A percentile compares a stretch with the other conserved stretches of the same genome.
Evolutionary conservation across 176 grass and related monocot species (phyloP).

Genomic region (Bonia amplexicaulis): DNA sequence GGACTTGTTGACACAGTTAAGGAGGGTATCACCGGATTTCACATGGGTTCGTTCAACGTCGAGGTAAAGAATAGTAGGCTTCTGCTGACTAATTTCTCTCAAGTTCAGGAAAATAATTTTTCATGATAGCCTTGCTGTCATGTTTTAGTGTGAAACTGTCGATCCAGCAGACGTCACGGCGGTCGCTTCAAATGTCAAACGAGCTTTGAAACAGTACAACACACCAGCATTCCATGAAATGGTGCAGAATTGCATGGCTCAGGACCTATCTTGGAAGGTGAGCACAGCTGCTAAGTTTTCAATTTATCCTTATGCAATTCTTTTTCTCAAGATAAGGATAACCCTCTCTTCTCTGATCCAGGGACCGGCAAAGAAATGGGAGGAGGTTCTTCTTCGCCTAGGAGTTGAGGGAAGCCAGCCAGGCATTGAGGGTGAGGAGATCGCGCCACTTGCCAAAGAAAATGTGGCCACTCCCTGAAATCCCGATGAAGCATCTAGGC

Average conservation of each 20-base stretch:
- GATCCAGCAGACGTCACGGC: constrained; percentile 39
- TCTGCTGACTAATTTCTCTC: background rate
- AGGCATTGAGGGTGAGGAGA: constrained; percentile 56
- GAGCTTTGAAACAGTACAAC: constrained; percentile 38
- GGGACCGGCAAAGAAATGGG: constrained; percentile 74
- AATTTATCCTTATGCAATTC: background rate
- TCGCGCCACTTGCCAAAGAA: constrained; percentile 54
- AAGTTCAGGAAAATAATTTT: background rate
- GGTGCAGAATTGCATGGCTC: constrained; percentile 65
- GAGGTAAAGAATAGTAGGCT: constrained; percentile 42
- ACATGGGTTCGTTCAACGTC: constrained; percentile 42
- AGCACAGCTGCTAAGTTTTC: background rate
- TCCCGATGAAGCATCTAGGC: background rate
- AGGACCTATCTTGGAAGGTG: constrained; percentile 80
- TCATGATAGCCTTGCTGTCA: background rate
- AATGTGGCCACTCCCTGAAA: constrained; percentile 62
- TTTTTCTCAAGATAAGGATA: background rate
- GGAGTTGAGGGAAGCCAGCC: constrained; percentile 47
- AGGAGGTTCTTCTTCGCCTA: constrained; percentile 52
- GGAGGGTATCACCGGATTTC: constrained; percentile 59
- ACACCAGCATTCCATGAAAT: constrained; percentile 47
- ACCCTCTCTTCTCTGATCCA: constrained; percentile 8
- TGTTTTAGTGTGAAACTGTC: constrained; percentile 51
- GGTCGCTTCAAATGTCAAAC: constrained; percentile 47
- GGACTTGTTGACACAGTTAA: constrained; percentile 64